Evolutionary conservation across 139 green algal genomes (phyloP).

Genomic region (Zygnema circumcarinatum): DNA sequence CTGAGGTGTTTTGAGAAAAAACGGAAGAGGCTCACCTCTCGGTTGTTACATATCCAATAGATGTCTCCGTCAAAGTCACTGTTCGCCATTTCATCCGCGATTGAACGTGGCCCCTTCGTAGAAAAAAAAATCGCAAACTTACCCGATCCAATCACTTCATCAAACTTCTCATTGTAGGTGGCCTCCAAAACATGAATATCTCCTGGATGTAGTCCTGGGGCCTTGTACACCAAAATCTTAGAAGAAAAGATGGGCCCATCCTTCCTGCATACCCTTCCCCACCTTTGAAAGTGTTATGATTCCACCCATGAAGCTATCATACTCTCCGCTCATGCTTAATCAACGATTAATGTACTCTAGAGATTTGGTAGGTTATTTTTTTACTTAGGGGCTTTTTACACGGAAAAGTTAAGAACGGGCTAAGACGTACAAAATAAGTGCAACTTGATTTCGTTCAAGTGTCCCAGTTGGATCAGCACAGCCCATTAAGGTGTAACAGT

Average conservation of each 20-base stretch:
- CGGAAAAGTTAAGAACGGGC: no score
- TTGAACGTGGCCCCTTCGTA: conserved; percentile 33
- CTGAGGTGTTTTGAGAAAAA: no score
- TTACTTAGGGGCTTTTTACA: no score
- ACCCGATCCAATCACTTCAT: neutral
- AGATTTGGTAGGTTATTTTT: no score
- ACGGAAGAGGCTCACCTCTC: conserved; percentile 41
- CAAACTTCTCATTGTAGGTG: neutral
- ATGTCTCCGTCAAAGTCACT: conserved; percentile 43
- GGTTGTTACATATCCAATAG: conserved; percentile 34
- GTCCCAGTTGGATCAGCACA: no score
- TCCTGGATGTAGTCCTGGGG: conserved; percentile 23
- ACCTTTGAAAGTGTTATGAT: no score
- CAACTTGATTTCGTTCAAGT: no score
- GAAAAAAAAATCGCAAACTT: conserved; percentile 38
- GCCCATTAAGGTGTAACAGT: no score
- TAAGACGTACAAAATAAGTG: no score
- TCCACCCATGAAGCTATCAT: no score
- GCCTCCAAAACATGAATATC: conserved; percentile 23
- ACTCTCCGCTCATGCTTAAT: no score
- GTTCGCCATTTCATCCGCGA: conserved; percentile 32
- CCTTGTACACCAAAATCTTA: neutral
- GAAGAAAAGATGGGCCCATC: conserved; percentile 7
- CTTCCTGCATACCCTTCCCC: conserved; percentile 11
- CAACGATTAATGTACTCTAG: no score